Conservation (phyloP, 257 asterid genomes). For the Fraxinus americana region DNA sequence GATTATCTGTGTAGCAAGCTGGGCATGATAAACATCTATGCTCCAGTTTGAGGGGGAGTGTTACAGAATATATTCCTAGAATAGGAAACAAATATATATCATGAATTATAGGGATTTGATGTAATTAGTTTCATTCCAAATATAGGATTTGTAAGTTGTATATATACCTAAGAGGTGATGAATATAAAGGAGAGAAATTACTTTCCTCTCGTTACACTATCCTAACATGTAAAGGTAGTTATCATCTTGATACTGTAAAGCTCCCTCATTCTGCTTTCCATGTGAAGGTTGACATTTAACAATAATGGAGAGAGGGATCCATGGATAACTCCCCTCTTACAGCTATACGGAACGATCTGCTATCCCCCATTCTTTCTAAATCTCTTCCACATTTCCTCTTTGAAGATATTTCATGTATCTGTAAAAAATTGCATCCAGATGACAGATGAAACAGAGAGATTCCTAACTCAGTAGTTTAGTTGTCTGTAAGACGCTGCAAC, state of each 20-base stretch:
- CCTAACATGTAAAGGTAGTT: not conserved
- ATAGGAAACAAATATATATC: no score
- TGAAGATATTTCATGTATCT: not conserved
- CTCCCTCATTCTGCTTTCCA: not conserved
- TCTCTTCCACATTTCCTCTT: not conserved
- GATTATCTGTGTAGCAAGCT: no score
- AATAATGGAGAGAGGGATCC: not conserved
- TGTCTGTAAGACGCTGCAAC: not conserved
- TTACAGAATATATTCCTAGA: no score
- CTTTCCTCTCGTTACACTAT: no score
- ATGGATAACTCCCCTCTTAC: not conserved
- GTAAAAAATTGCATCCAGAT: not conserved
- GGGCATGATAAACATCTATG: no score
- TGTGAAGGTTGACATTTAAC: not conserved
- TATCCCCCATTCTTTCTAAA: not conserved
- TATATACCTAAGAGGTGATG: no score
- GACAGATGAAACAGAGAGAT: not conserved
- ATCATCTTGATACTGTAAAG: not conserved
- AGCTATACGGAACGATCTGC: not conserved
- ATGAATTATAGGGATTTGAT: no score
- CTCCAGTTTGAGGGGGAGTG: no score
- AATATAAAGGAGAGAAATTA: no score
- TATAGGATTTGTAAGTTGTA: no score
- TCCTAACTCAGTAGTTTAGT: not conserved
- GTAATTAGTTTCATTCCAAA: no score